Conservation (phyloP, 495 filamentous ascomycete genomes). For the Podospora australis region DNA sequence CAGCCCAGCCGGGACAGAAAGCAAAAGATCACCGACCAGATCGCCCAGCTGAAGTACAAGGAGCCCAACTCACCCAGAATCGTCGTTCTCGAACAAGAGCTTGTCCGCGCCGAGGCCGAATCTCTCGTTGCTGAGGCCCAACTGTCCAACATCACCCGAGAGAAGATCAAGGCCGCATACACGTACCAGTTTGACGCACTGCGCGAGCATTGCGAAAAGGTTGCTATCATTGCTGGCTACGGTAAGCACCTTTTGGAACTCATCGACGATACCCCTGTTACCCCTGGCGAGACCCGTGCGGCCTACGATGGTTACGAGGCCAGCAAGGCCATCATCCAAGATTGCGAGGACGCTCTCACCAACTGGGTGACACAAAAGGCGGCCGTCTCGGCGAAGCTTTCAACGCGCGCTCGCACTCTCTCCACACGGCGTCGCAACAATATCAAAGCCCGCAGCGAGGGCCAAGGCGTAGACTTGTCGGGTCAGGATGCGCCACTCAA, state of each 20-base stretch:
- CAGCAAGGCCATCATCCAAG: conserved; percentile 98
- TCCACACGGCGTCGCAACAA: conserved; percentile 74
- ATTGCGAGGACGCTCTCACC: conserved; percentile 93
- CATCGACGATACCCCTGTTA: conserved; percentile 93
- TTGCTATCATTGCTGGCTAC: conserved; percentile 94
- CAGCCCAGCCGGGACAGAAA: conserved; percentile 98
- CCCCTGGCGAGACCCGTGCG: conserved; percentile 90
- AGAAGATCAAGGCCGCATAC: conserved; percentile 98
- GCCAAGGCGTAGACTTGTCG: conserved; percentile 75
- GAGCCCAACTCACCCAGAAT: conserved; percentile 97
- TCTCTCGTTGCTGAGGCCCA: conserved; percentile 97
- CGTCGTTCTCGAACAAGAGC: conserved; percentile 94
- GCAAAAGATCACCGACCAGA: conserved; percentile 98
- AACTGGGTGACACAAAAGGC: conserved; percentile 94
- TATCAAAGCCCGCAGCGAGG: conserved; percentile 54
- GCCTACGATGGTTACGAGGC: conserved; percentile 98
- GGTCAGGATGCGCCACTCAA: conserved; percentile 77
- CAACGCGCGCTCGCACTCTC: conserved; percentile 74
- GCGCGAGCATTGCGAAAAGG: conserved; percentile 95
- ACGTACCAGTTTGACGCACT: conserved; percentile 98
- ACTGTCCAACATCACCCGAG: conserved; percentile 96
- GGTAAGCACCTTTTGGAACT: conserved; percentile 95
- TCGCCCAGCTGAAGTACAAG: conserved; percentile 98
- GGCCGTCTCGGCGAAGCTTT: conserved; percentile 76
- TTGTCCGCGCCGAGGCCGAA: conserved; percentile 96